Percentiles rank a stretch among this genome's conserved stretches.
phyloP scores from a whole-genome alignment of 352 stramenopile genomes.

The Globisporangium nagaii region DNA sequence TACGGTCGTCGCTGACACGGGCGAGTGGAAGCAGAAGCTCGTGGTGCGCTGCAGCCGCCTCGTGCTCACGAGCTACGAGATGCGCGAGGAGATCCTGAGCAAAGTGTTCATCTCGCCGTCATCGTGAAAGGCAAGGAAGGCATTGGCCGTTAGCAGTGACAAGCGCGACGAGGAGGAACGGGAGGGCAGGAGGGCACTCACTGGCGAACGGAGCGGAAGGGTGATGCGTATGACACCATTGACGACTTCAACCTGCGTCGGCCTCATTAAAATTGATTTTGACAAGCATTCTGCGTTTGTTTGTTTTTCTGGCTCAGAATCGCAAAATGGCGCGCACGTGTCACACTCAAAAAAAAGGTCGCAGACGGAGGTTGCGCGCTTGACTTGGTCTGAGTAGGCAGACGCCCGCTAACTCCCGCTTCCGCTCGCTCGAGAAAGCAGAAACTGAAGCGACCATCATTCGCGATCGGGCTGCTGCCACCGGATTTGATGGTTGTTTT shows the following conservation, averaged over 20 bases:
- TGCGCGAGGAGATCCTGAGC: conserved; percentile 46
- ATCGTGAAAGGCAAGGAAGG: not conserved
- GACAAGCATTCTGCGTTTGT: too few species aligned
- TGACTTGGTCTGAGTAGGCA: not conserved
- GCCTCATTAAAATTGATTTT: not conserved
- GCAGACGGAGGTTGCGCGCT: not conserved
- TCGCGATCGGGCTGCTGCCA: not conserved
- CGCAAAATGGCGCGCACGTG: not conserved
- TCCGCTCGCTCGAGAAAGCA: not conserved
- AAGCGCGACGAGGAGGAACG: too few species aligned
- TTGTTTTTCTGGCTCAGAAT: too few species aligned
- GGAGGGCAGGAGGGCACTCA: too few species aligned
- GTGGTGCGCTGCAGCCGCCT: conserved; percentile 46
- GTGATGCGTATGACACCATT: not conserved
- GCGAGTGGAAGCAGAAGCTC: conserved; percentile 63
- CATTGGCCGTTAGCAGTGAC: too few species aligned
- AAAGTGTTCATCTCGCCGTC: conserved; percentile 15
- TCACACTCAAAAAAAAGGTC: not conserved
- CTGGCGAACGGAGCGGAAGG: not conserved
- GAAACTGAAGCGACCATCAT: conserved; percentile 6
- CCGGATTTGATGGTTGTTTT: not conserved
- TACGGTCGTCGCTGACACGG: conserved; percentile 32
- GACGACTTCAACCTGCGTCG: conserved; percentile 1
- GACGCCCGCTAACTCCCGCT: not conserved
- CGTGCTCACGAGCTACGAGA: conserved; percentile 63